These are phyloP conservation scores for Thielaviopsis punctulata DNA, from an alignment of 2,329 filamentous ascomycete genomes.

Conservation along the genomic window DNA sequence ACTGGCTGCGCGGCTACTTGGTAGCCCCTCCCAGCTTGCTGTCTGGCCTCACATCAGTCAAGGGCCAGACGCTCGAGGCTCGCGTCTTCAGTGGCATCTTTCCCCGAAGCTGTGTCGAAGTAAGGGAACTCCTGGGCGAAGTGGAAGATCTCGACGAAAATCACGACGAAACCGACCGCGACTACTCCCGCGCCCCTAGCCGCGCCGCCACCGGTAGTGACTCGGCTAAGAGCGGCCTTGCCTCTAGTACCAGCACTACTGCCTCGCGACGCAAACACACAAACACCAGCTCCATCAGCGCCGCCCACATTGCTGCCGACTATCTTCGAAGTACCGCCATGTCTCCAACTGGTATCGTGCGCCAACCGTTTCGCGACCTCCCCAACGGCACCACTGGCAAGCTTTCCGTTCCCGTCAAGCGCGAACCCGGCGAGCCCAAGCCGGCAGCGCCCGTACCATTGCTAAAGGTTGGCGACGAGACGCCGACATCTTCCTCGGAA, in stretches of 20 bases:
- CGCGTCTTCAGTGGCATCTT: slow-evolving; percentile 98
- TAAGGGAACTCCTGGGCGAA: slow-evolving; percentile 79
- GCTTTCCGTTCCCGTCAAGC: slow-evolving; percentile 31
- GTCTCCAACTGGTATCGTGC: slow-evolving; percentile 10
- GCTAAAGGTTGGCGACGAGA: slow-evolving; percentile 95
- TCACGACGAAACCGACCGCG: slow-evolving; percentile 22
- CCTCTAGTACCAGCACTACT: slow-evolving; percentile 16
- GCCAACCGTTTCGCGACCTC: slow-evolving; percentile 18
- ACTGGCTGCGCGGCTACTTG: slow-evolving; percentile 91
- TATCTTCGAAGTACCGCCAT: slow-evolving; percentile 10
- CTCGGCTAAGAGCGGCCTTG: slow-evolving; percentile 37
- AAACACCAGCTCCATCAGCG: slow-evolving; percentile 1
- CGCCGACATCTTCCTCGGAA: slow-evolving; percentile 72
- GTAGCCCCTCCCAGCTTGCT: slow-evolving; percentile 86
- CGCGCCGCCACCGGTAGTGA: slow-evolving; percentile 20
- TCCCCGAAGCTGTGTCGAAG: slow-evolving; percentile 82
- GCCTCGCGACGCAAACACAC: slow-evolving; percentile 19
- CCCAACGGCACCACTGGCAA: slow-evolving; percentile 24
- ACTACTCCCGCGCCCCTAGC: slow-evolving; percentile 13
- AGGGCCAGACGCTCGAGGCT: slow-evolving; percentile 84
- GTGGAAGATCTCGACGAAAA: slow-evolving; percentile 35
- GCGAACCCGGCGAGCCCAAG: slow-evolving; percentile 52
- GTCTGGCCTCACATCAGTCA: slow-evolving; percentile 75
- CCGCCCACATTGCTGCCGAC: slow-evolving; percentile 4
- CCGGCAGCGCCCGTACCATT: slow-evolving; percentile 89